Percentiles rank a stretch among this genome's conserved stretches.
These are phyloP conservation scores for Euphorbia tirucalli DNA, from an alignment of 345 rosid species.

Conservation along the genomic window DNA sequence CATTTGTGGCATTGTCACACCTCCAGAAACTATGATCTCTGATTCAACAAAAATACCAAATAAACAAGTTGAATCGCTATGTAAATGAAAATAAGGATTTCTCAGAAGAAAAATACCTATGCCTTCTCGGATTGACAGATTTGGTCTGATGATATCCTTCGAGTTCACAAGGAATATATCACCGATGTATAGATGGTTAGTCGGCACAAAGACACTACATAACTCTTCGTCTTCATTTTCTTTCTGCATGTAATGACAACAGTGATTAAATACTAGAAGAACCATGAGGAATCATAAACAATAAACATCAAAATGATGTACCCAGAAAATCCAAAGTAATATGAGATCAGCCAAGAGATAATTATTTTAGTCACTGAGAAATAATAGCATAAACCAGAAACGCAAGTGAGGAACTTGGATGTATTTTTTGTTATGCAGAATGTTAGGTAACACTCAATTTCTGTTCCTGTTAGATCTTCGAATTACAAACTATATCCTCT, in stretches of 20 bases:
- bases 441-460: background rate
- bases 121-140: constrained; percentile 67
- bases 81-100: background rate
- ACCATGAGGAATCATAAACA: too few relatives aligned
- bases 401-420: background rate
- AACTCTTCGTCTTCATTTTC: constrained; percentile 67
- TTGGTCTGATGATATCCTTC: constrained; percentile 60
- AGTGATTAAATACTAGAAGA: too few relatives aligned
- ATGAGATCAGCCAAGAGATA: too few relatives aligned
- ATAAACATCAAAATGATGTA: too few relatives aligned
- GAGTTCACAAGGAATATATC: constrained; percentile 65
- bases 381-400: too few relatives aligned
- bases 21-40: constrained; percentile 71
- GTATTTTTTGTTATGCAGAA: background rate
- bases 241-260: too few relatives aligned
- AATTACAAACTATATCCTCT: too few relatives aligned
- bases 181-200: constrained; percentile 65
- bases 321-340: too few relatives aligned
- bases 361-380: too few relatives aligned
- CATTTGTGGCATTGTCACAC: constrained; percentile 69
- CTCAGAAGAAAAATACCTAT: constrained; percentile 37
- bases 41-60: background rate
- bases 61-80: background rate
- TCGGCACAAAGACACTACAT: constrained; percentile 68
- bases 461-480: background rate